phyloP scores from a whole-genome alignment of 2,329 filamentous ascomycete species.

The Aspergillus ustus region DNA sequence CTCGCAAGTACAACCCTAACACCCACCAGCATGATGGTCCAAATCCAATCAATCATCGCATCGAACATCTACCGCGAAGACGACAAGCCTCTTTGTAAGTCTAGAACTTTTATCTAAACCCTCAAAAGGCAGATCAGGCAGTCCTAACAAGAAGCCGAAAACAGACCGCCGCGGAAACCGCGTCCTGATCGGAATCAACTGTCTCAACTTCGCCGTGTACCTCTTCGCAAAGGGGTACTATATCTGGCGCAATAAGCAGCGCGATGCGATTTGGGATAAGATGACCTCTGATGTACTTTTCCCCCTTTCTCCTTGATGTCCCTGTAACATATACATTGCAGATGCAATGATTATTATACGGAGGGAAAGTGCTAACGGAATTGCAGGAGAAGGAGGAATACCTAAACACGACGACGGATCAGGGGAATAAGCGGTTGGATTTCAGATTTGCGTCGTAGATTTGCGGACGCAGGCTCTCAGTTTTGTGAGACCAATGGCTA shows the following conservation, averaged over 20 bases:
- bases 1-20: neutral
- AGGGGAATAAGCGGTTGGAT: conserved; percentile 60
- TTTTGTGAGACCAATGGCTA: no score
- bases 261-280: conserved; percentile 46
- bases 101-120: no score
- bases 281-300: conserved; percentile 41
- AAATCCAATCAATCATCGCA: conserved; percentile 37
- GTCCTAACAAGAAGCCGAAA: neutral
- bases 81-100: conserved; percentile 54
- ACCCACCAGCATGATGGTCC: conserved; percentile 37
- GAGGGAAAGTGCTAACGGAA: neutral
- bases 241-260: conserved; percentile 36
- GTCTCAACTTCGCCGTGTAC: conserved; percentile 56
- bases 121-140: no score
- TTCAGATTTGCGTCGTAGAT: conserved; percentile 51
- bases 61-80: conserved; percentile 41
- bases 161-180: conserved; percentile 55
- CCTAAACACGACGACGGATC: conserved; percentile 54
- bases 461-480: no score
- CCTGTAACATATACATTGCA: neutral
- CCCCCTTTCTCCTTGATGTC: neutral
- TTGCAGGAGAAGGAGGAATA: conserved; percentile 54
- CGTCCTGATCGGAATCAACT: conserved; percentile 54
- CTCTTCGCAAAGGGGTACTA: conserved; percentile 42
- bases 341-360: neutral